Base-by-base conservation (phyloP, 345 rosid genomes). In the Aquilaria sinensis region DNA sequence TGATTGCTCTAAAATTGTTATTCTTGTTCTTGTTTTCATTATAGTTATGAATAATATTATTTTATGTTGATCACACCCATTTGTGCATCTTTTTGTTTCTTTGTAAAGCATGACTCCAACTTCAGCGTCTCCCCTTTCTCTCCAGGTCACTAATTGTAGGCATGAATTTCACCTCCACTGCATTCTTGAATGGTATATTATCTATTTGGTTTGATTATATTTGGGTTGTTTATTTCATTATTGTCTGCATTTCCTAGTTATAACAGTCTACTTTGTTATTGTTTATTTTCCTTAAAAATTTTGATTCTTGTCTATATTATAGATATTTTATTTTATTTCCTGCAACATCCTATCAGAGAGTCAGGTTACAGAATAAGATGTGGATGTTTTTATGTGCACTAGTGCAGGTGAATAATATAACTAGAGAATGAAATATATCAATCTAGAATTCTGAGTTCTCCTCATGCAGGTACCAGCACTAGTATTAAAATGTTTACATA, bases 91-190 rank as follows among this genome's bases (percentile, higher is more conserved):
- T 8, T 23, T 10, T 6, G 48, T 47, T 49, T 10, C 55, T 31
- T 10, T 16, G 13, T 61, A 31, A 52, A 15, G 54, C 31, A 58
- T 52, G 60, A 61, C 33, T 43, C 47, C n/a, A 16, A 8, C 15
- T 55, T 31, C 9, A 67, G 29, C 57, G 23, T 54, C 51, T 71
- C 31, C 47, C 56, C 33, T 66, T 47, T 53, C 47, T 53, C 65
- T 70, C 58, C 76, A 86, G 93, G 70, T 84, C 71, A 87, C 90
- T 56, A 73, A 53, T 78, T 87, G 94, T 81, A 84, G 67, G 82
- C 94, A 87, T 33, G 90, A 87, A 66, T 87, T 80, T 83, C 94
- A 87, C 72, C 90, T 87, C 60, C 94, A 84, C 58, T 87, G 90
- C 72, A 67, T 87, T 68, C 94, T 87, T 62, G 94, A 87, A 70